Evolutionary conservation across 495 filamentous ascomycete genomes (phyloP).

Genomic region (Penicillium egyptiacum): DNA sequence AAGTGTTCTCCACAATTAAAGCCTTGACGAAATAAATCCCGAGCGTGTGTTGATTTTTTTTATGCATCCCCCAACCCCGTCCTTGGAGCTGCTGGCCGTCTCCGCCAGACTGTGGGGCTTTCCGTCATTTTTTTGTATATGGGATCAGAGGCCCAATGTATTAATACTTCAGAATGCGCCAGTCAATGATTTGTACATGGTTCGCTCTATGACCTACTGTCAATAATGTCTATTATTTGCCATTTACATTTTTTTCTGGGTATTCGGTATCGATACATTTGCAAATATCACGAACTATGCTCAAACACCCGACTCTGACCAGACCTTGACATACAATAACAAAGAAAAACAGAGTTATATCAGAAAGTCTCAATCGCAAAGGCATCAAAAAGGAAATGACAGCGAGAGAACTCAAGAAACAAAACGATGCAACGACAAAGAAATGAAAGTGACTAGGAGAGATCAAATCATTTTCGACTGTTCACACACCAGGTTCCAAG

Average conservation of each 20-base stretch:
- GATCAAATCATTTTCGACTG: slow-evolving; percentile 18
- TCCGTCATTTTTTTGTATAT: slow-evolving; percentile 15
- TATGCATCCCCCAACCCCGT: slow-evolving; percentile 18
- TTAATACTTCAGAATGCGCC: slow-evolving; percentile 30
- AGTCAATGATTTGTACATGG: slow-evolving; percentile 30
- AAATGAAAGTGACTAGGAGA: not conserved
- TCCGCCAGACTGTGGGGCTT: slow-evolving; percentile 28
- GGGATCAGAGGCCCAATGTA: slow-evolving; percentile 22
- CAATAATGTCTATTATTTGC: slow-evolving; percentile 33
- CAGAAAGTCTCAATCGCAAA: not conserved
- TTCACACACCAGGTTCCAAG: slow-evolving; percentile 18
- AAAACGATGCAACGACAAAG: not conserved
- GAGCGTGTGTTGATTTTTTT: slow-evolving; percentile 18
- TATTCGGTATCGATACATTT: not conserved
- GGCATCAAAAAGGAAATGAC: not conserved
- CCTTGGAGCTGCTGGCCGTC: slow-evolving; percentile 41
- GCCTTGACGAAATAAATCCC: slow-evolving; percentile 17
- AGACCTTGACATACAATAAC: not conserved
- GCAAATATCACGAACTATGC: not conserved
- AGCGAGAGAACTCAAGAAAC: not conserved
- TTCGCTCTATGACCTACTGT: slow-evolving; percentile 26
- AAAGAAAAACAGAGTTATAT: not conserved
- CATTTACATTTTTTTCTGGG: not conserved
- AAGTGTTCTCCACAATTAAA: slow-evolving; percentile 41
- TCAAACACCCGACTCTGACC: not conserved